Evolutionary conservation across 2,329 filamentous ascomycete species (phyloP), one percentile per base, ranked within the genome.

Genomic region (Aspergillus cejpii): DNA sequence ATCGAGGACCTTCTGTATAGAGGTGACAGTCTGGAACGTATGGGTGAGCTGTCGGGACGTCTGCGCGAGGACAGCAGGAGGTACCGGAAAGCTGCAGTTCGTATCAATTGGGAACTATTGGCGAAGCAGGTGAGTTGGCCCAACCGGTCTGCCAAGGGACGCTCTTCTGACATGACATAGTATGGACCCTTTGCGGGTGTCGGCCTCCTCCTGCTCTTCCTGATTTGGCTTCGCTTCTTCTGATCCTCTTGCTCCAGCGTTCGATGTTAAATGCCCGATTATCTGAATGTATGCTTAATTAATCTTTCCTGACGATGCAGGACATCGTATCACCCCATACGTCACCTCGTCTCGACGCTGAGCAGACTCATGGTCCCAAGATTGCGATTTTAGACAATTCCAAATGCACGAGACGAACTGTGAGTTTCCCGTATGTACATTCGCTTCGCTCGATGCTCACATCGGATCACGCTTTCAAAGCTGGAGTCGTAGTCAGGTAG

Each of bases 41-140:
- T 98, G 92, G 91, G 92, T 50, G 91, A 97, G 72, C 85, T 96
- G 63, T 94, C 86, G 59, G 85, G 81, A 45, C 76, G 91, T 50
- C 70, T 98, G 64, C 76, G 87, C 52, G 92, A 98, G 65, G 92
- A 98, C 64, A 92, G 85, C 66, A 87, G 84, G 68, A 97, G 95
- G 72, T 98, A 98, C 71, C 81, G 85, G 61, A 83, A 85, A 64
- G 92, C 92, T 3, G 92, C 92, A 1, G 89, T 95, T 45, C 79
- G 85, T 63, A 98, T 98, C 67, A 98, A 98, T 68, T 98, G 92
- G 94, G 91, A 98, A 68, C 72, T 97, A 65, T 73, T 98, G 65
- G 55, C 97, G 50, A 96, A 96, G 76, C 91, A 96, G 72, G 77
- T 80, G 54, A 61, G 73, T 62, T 15, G 31, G 11, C 15, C 23